Percentiles rank a stretch among this genome's conserved stretches.
Evolutionary conservation across 148 eudicot genomes (phyloP).

Genomic region (Rhododendron henanense): DNA sequence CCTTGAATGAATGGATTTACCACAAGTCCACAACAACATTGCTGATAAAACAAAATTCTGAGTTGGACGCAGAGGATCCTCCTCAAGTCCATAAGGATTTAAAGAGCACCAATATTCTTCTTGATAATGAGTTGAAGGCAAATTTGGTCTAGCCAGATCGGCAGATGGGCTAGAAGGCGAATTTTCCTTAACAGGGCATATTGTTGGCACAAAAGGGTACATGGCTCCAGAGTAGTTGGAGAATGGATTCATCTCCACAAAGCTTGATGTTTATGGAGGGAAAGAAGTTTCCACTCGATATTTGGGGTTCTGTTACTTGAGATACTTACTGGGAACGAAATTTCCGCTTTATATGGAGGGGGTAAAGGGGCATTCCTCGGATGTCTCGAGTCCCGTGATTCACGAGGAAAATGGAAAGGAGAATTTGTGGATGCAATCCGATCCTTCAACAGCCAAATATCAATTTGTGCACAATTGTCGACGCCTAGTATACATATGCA

Average conservation of each 20-base stretch:
- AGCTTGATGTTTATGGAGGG: constrained; percentile 66
- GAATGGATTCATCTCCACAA: constrained; percentile 60
- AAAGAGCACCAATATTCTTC: too few species aligned
- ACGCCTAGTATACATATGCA: background rate
- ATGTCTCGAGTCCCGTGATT: constrained; percentile 33
- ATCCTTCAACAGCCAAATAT: background rate
- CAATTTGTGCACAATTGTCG: background rate
- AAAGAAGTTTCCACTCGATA: background rate
- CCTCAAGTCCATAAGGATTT: too few species aligned
- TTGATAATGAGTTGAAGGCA: too few species aligned
- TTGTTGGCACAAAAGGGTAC: constrained; percentile 18
- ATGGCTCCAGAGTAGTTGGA: constrained; percentile 76
- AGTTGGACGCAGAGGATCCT: too few species aligned
- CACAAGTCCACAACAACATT: too few species aligned
- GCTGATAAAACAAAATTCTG: too few species aligned
- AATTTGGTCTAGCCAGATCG: too few species aligned
- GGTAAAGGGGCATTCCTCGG: constrained; percentile 21
- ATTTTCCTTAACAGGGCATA: too few species aligned
- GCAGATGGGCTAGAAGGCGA: too few species aligned
- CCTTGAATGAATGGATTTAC: too few species aligned
- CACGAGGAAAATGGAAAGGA: constrained; percentile 37
- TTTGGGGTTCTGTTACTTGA: constrained; percentile 80
- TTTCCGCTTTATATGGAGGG: constrained; percentile 29
- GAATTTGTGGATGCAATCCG: constrained; percentile 13
- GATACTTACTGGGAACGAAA: constrained; percentile 43